Evolutionary conservation across 1,284 basidiomycete species (phyloP).

Genomic region (Moniliella sp.): DNA sequence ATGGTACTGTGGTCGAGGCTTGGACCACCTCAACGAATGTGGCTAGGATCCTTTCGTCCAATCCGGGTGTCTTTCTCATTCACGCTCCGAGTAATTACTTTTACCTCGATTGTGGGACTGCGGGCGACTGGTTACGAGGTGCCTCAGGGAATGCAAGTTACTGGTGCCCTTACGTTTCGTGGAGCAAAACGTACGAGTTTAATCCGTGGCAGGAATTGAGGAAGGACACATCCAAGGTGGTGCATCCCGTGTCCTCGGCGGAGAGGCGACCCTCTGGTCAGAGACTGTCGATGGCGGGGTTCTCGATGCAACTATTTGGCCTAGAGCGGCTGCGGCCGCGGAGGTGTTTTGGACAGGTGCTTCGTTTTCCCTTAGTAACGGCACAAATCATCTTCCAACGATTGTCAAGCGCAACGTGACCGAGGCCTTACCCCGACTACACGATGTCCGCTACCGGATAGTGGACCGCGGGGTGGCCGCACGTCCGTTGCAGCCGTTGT

Average conservation of each 20-base stretch:
- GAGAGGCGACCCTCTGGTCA: conserved; percentile 51
- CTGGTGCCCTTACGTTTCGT: conserved; percentile 38
- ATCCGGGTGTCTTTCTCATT: conserved; percentile 45
- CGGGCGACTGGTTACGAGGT: conserved; percentile 43
- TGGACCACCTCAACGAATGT: conserved; percentile 52
- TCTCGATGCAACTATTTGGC: conserved; percentile 52
- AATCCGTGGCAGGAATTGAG: conserved; percentile 39
- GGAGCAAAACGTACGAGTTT: conserved; percentile 46
- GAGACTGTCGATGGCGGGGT: conserved; percentile 53
- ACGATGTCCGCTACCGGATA: conserved; percentile 48
- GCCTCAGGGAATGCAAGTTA: conserved; percentile 31
- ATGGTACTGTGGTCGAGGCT: conserved; percentile 49
- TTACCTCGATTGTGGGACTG: conserved; percentile 49
- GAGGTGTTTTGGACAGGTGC: conserved; percentile 63
- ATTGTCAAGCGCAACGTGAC: conserved; percentile 41
- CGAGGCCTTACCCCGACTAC: conserved; percentile 51
- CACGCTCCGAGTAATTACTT: conserved; percentile 45
- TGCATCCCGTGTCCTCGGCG: conserved; percentile 47
- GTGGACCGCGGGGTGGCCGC: conserved; percentile 48
- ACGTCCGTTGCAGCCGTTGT: conserved; percentile 53
- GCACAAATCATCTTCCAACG: too few relatives aligned
- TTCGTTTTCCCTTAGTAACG: conserved; percentile 16
- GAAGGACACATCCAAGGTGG: conserved; percentile 35
- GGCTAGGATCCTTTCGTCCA: conserved; percentile 41
- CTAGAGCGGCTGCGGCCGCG: conserved; percentile 52